Base-by-base conservation (phyloP, 2,329 filamentous ascomycete genomes). In the Paraphaeosphaeria sporulosa region DNA sequence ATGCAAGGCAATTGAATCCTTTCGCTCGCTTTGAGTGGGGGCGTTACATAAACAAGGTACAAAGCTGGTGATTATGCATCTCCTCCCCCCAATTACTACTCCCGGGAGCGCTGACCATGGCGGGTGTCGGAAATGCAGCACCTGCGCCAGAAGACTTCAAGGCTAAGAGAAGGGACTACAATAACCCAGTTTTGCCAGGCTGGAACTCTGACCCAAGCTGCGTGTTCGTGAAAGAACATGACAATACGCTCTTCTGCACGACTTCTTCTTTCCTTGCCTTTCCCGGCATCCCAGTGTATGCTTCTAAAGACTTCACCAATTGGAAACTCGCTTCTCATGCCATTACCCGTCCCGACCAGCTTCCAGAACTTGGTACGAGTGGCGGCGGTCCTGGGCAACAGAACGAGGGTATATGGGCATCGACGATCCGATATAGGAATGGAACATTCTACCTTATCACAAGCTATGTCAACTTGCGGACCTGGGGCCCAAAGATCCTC, bases 121-220 rank as follows among this genome's bases (percentile, higher is more conserved):
- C 48, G 19, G 25, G 30, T 12, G 32, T 36, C 17, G 30, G 13
- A 13, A 9, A 50, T n/a, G 17, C 48, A 21, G 48, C 48, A 17
- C 32, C 48, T 13, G 9, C 30, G 21, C 10, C 32, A 13, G 30
- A 38, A 21, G 32, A 6, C 7, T 50, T 32, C 8, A 50, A 9
- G 15, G 21, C 30, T 17, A 38, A 36, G 25, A n/a, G 25, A 13
- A 19, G 23, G 12, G 48, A 50, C 21, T 57, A 53, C 32, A 58
- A 44, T 27, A 84, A 84, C 64, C 82, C 81, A 1, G 79, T 83
- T 27, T 64, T 84, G 2, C 78, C 82, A 4, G 82, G 81, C 13
- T 84, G 79, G 55, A 75, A 81, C 53, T 78, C 81, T 0, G 81
- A 83, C 61, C 81, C 81, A 1, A 80, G 76, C 47, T 81, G 81